Conservation (phyloP, 768 basidiomycete genomes). For the Lyophyllum atratum region DNA sequence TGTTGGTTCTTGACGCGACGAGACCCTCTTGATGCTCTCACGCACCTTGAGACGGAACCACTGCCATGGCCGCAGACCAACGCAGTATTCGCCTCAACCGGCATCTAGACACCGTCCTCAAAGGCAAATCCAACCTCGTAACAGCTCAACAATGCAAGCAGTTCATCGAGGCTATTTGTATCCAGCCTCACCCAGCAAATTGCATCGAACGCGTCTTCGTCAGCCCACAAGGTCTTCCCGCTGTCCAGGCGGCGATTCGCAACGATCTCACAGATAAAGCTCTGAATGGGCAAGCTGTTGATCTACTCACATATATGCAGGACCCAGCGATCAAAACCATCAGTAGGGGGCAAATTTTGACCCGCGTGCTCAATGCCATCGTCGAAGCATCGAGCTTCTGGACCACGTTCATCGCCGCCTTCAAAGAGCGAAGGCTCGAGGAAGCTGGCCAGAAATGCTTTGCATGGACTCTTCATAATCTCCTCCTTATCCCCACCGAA, state of each 20-base stretch:
- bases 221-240: constrained; percentile 31
- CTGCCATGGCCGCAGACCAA: background rate
- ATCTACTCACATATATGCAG: constrained; percentile 37
- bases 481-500: constrained; percentile 26
- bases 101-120: background rate
- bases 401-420: constrained; percentile 33
- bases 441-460: constrained; percentile 30
- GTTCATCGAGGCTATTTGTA: constrained; percentile 44
- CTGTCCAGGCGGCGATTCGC: constrained; percentile 39
- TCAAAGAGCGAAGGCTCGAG: constrained; percentile 26
- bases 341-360: constrained; percentile 37
- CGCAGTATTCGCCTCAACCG: background rate
- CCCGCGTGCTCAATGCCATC: constrained; percentile 35
- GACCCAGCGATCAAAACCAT: constrained; percentile 30
- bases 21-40: background rate
- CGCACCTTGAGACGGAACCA: background rate
- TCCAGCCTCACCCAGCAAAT: constrained; percentile 34
- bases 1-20: background rate
- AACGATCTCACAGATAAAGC: constrained; percentile 33
- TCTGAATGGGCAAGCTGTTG: constrained; percentile 36
- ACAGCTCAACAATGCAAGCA: constrained; percentile 20
- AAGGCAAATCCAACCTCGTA: background rate
- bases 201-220: constrained; percentile 37
- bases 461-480: constrained; percentile 37
- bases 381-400: constrained; percentile 49